Percentiles rank a stretch among this genome's conserved stretches.
Conservation (phyloP, 148 eudicot genomes). For the Persicaria tinctoria region DNA sequence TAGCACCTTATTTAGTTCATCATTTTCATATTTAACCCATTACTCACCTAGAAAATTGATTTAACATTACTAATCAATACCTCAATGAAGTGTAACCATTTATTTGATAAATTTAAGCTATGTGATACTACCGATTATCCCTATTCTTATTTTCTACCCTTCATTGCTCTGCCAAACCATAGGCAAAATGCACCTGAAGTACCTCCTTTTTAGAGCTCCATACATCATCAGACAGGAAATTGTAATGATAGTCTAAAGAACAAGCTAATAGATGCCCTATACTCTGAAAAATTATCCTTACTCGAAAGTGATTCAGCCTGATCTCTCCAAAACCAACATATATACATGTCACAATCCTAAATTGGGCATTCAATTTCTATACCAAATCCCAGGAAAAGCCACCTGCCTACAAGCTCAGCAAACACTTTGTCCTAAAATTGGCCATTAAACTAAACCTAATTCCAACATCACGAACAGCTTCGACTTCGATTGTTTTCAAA, state of each 20-base stretch:
- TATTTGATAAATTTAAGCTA: not conserved
- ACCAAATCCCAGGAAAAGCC: not conserved
- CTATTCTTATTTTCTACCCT: not conserved
- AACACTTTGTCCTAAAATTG: not conserved
- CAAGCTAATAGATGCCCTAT: not conserved
- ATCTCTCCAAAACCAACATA: not conserved
- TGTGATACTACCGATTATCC: not conserved
- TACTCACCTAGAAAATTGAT: not conserved
- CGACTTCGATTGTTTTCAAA: not conserved
- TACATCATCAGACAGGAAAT: not conserved
- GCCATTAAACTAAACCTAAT: not conserved
- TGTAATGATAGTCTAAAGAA: not conserved
- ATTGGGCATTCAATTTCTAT: not conserved
- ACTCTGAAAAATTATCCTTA: not conserved
- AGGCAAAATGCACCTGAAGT: not conserved
- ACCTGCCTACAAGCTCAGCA: slow-evolving; percentile 1
- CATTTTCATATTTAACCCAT: not conserved
- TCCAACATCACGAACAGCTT: not conserved
- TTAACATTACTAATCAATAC: not conserved
- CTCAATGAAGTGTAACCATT: not conserved
- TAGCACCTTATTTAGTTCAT: slow-evolving; percentile 1
- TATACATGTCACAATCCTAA: not conserved
- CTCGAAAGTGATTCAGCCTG: not conserved
- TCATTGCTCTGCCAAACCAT: not conserved
- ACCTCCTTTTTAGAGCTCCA: not conserved